These are phyloP conservation scores for Penicillium bialowiezense DNA, from an alignment of 495 filamentous ascomycete species.

Conservation along the genomic window DNA sequence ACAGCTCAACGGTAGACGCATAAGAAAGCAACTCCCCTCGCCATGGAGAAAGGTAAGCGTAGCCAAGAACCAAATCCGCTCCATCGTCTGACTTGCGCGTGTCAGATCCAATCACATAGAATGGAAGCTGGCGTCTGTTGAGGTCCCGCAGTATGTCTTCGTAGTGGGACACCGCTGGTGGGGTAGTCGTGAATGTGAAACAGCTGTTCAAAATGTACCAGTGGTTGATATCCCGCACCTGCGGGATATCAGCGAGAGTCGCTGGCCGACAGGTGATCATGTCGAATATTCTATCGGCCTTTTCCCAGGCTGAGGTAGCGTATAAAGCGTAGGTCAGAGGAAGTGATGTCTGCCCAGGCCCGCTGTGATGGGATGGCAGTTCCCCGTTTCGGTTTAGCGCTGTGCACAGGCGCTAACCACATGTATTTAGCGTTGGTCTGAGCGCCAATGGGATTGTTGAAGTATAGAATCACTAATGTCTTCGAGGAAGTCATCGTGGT, in stretches of 20 bases:
- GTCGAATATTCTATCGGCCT: neutral
- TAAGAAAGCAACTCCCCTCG: conserved; percentile 25
- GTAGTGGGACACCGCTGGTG: conserved; percentile 17
- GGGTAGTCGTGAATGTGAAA: conserved; percentile 22
- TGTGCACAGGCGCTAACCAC: neutral
- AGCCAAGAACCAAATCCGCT: conserved; percentile 22
- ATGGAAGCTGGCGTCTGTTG: conserved; percentile 18
- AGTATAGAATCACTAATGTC: neutral
- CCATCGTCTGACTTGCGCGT: conserved; percentile 1
- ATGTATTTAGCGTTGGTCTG: neutral
- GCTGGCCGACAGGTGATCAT: conserved; percentile 18
- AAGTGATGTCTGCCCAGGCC: neutral
- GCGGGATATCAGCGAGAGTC: conserved; percentile 18
- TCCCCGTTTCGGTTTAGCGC: neutral
- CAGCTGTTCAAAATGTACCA: conserved; percentile 29
- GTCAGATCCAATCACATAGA: conserved; percentile 22
- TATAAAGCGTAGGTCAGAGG: neutral
- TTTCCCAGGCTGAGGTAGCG: no score
- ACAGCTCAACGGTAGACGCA: conserved; percentile 28
- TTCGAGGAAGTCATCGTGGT: no score
- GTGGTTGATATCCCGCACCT: conserved; percentile 27
- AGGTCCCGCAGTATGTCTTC: conserved; percentile 16
- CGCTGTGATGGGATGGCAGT: neutral
- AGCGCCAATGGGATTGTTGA: neutral
- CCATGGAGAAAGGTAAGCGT: conserved; percentile 25